Conservation (phyloP, 2,329 filamentous ascomycete genomes). For the Curvularia hawaiiensis region DNA sequence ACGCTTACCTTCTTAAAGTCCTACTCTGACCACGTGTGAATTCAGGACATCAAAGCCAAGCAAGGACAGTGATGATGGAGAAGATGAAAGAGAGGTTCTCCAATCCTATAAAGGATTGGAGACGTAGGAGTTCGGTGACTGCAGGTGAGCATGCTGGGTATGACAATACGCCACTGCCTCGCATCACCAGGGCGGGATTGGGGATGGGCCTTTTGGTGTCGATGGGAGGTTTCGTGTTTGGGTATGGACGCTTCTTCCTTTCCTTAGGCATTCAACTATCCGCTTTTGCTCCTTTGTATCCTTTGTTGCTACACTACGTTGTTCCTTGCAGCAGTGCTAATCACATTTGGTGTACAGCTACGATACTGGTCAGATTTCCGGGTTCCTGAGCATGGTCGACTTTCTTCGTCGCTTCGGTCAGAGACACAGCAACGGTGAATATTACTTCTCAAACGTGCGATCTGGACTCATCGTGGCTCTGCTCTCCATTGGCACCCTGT, state of each 20-base stretch:
- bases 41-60: background rate
- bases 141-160: slow-evolving; percentile 30
- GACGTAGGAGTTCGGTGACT: slow-evolving; percentile 20
- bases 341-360: slow-evolving; percentile 9
- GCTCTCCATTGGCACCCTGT: slow-evolving; percentile 74
- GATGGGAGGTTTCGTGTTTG: slow-evolving; percentile 29
- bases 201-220: slow-evolving; percentile 39
- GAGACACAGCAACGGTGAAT: slow-evolving; percentile 20
- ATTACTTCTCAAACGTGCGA: slow-evolving; percentile 36
- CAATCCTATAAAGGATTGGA: slow-evolving; percentile 25
- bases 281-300: background rate
- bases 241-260: background rate
- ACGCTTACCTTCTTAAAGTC: background rate
- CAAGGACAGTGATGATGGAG: background rate
- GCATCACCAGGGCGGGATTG: slow-evolving; percentile 26
- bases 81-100: slow-evolving; percentile 21
- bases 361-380: slow-evolving; percentile 39
- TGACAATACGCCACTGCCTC: slow-evolving; percentile 29
- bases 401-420: slow-evolving; percentile 33
- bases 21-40: background rate
- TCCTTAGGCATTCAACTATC: background rate
- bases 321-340: background rate
- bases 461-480: slow-evolving; percentile 39
- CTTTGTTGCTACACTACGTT: background rate
- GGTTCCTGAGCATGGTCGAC: slow-evolving; percentile 40